Evolutionary conservation across 2,329 filamentous ascomycete genomes (phyloP), one percentile per base, ranked within the genome.

Genomic region (Shiraia bambusicola): DNA sequence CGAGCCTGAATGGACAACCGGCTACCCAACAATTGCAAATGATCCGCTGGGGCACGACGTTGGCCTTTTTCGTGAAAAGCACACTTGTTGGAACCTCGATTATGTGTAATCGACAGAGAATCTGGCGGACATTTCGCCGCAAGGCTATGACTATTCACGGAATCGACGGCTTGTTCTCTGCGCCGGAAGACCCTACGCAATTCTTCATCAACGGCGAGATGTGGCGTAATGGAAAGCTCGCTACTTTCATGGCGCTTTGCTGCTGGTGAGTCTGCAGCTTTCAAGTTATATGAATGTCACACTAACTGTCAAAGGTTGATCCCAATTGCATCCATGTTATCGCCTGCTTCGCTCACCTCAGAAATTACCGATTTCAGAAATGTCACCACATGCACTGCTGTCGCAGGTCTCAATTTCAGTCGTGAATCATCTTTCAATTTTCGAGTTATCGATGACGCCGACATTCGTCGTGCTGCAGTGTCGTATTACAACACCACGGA

Each of bases 51-150:
- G 67, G 67, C 6, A 69, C 65, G 7, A 66, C 65, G 1, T 35
- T 69, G 42, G 66, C 65, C 3, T 69, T 67, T 40, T 69, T 69
- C 25, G 59, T 63, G 2, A 69, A 68, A 43, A 61, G 61, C 25
- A 66, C 58, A 17, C 51, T 69, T 29, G 66, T 68, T 7, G 65
- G 62, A 6, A 50, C 52, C 3, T 58, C 63, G 8, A 51, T 69
- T 14, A 47, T 69, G 28, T 63, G 63, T 40, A 69, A 69, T 35
- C 52, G 65, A 25, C 67, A 69, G 36, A 45, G 66, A 22, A 68
- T 69, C 48, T 69, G 67, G 67, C 56, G 63, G 28, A 69, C 67
- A 0, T 62, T 69, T 40, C 51, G 66, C 28, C 51, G 41, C 6
- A 66, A 63, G 33, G 64, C 66, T 1, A 61, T 69, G 63, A 69